Percentiles rank a stretch among this genome's conserved stretches.
phyloP scores from a whole-genome alignment of 2,329 filamentous ascomycete genomes.

The Immersiporthe knoxdaviesiana region DNA sequence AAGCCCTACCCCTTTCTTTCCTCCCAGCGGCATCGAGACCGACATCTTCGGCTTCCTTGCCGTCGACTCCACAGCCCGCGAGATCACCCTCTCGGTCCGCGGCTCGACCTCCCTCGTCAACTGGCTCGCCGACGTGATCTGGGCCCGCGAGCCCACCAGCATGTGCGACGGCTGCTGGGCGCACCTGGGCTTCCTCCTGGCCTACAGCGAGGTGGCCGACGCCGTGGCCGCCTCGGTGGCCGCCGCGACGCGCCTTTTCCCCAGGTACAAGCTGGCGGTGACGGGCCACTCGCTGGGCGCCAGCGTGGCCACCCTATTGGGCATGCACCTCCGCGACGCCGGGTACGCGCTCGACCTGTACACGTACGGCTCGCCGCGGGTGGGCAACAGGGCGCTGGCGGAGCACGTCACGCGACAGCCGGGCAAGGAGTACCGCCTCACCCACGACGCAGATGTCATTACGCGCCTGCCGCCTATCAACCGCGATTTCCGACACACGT shows the following conservation, averaged over 20 bases:
- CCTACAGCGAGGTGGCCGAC: conserved; percentile 58
- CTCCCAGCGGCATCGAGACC: conserved; percentile 26
- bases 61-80: conserved; percentile 50
- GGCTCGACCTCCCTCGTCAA: conserved; percentile 63
- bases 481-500: conserved; percentile 65
- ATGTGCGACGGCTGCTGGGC: conserved; percentile 51
- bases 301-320: conserved; percentile 64
- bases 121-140: conserved; percentile 60
- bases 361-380: conserved; percentile 68
- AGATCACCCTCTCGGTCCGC: conserved; percentile 64
- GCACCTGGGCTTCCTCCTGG: conserved; percentile 61
- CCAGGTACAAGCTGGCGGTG: conserved; percentile 56
- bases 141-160: conserved; percentile 41
- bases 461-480: conserved; percentile 66
- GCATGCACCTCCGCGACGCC: conserved; percentile 55
- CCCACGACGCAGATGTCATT: conserved; percentile 68
- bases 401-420: conserved; percentile 56
- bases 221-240: conserved; percentile 48
- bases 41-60: conserved; percentile 54
- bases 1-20: not conserved
- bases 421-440: conserved; percentile 61
- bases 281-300: conserved; percentile 73
- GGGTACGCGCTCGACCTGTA: conserved; percentile 59
- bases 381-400: conserved; percentile 63
- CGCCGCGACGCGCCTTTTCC: conserved; percentile 49